Conservation (phyloP, 768 basidiomycete genomes). For the Pisolithus microcarpus region DNA sequence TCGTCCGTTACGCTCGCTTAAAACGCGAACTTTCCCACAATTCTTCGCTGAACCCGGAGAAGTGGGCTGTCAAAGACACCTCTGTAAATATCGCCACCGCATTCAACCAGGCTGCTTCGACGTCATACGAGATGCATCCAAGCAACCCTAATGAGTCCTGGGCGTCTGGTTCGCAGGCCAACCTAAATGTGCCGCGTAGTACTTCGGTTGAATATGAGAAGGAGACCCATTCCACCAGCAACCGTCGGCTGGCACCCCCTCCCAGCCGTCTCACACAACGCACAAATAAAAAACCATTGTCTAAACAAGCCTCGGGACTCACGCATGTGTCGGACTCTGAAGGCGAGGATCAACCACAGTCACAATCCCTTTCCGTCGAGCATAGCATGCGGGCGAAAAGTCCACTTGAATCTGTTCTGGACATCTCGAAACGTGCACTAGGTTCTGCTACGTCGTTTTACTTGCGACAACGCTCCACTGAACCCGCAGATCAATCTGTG, state of each 20-base stretch:
- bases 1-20: conserved; percentile 41
- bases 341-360: conserved; percentile 39
- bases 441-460: conserved; percentile 53
- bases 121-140: conserved; percentile 34
- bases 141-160: conserved; percentile 56
- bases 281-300: conserved; percentile 39
- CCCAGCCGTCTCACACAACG: conserved; percentile 39
- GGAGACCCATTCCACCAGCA: conserved; percentile 46
- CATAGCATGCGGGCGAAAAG: conserved; percentile 54
- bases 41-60: conserved; percentile 44
- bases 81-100: conserved; percentile 83
- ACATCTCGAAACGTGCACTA: conserved; percentile 46
- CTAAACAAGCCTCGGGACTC: conserved; percentile 45
- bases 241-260: conserved; percentile 58
- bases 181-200: conserved; percentile 52
- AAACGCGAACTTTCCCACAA: conserved; percentile 36
- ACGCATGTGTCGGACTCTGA: conserved; percentile 65
- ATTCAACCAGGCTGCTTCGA: conserved; percentile 60
- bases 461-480: conserved; percentile 54
- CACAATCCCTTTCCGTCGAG: conserved; percentile 20
- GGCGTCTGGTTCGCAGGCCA: conserved; percentile 52
- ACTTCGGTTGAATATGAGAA: conserved; percentile 78
- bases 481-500: conserved; percentile 40
- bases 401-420: conserved; percentile 56
- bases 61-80: conserved; percentile 74